Evolutionary conservation across 2,329 filamentous ascomycete species (phyloP), one percentile per base, ranked within the genome.

Genomic region (Monilinia aucupariae): DNA sequence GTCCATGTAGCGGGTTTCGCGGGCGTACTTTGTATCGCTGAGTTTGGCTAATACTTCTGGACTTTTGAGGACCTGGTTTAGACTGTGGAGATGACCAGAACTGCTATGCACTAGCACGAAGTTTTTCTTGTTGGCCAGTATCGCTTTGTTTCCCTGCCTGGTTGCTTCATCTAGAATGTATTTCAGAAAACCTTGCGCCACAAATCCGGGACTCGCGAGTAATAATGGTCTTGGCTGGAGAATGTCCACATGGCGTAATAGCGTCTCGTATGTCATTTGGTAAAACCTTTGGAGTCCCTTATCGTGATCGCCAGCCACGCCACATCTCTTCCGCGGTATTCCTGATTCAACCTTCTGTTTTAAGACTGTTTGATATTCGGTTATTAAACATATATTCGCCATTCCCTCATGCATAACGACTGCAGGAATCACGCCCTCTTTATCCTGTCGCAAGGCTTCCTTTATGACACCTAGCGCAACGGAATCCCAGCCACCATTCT

Each of bases 391-490:
- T 67, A 94, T 89, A 74, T 92, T 91, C 63, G 91, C 89, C 20
- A 90, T 76, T 20, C 90, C 89, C 71, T 97, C 93, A 71, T 96
- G 90, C 89, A 99, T 93, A 30, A 97, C 90, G 0, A 97, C 88
- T 0, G 94, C 93, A 62, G 92, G 91, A 22, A 96, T 82, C 66
- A 93, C 89, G 0, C 91, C 92, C 66, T 89, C 86, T 71, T 88
- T 87, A 68, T 91, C 88, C 69, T 90, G 85, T 70, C 90, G 87
- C 17, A 93, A 82, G 0, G 92, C 88, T 74, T 96, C 91, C 63
- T 84, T 81, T 13, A 99, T 82, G 52, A 90, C 88, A 64, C 90
- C 86, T 54, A 88, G 79, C 4, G 92, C 90, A 13, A 99, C 86
- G 68, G 89, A 92, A 75, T 99, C 94, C 94, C 94, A 99, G 49